A percentile compares a stretch with the other conserved stretches of the same genome.
Evolutionary conservation across 2,329 filamentous ascomycete genomes (phyloP).

Genomic region (Trichophyton schoenleinii): DNA sequence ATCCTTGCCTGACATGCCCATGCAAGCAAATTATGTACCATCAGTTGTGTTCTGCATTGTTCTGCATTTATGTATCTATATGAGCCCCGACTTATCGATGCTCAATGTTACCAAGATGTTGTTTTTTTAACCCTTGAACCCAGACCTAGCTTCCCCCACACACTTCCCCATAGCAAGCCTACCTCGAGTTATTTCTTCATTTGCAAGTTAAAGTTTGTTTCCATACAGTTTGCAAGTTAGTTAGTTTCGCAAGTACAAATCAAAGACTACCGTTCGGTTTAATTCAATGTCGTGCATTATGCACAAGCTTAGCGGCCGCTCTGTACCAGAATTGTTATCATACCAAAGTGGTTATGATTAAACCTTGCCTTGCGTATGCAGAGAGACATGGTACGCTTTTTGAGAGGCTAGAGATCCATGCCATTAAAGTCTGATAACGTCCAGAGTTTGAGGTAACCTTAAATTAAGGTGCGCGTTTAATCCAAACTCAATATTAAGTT

Average conservation of each 20-base stretch:
- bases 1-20: background rate
- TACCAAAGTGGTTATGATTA: background rate
- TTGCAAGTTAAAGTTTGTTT: background rate
- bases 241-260: background rate
- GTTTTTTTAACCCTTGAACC: conserved; percentile 4
- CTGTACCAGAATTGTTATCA: background rate
- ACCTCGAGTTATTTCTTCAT: background rate
- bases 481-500: background rate
- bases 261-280: background rate
- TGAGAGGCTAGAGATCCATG: background rate
- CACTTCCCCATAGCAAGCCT: background rate
- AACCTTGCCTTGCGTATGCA: conserved; percentile 2
- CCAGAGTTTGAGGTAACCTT: background rate
- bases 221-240: background rate
- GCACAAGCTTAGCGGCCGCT: background rate
- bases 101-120: background rate
- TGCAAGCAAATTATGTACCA: conserved; percentile 6
- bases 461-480: background rate
- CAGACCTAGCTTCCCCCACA: background rate
- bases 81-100: background rate
- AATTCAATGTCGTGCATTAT: background rate
- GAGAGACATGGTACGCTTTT: background rate
- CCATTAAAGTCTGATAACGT: background rate
- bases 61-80: conserved; percentile 10
- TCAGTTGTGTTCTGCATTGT: conserved; percentile 7